Evolutionary conservation across 2,329 filamentous ascomycete genomes (phyloP), one percentile per base, ranked within the genome.

Genomic region (Apiospora aurea): DNA sequence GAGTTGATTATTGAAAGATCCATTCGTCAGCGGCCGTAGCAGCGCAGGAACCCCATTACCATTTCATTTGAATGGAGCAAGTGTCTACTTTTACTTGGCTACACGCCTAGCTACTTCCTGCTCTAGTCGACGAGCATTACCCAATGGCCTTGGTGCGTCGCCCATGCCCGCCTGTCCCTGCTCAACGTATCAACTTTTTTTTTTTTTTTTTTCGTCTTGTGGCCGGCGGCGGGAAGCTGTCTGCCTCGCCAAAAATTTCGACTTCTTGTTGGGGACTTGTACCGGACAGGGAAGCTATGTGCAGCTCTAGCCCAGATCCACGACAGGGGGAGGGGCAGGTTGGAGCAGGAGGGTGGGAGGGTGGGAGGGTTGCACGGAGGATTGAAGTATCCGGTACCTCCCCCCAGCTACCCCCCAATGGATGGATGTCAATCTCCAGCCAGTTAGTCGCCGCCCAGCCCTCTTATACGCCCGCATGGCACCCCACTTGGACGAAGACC

Each of bases 211-310:
- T 41, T 64, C 34, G 18, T 64, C 57, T 49, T 38, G 64, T 29
- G 64, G 70, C 34, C 44, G 49, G 41, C 34, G 53, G 34, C 34
- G 34, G 34, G 71, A 64, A 71, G 71, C 71, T 71, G 66, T 49
- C 44, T 73, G 72, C 73, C 77, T 78, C 78, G 78, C 77, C 78
- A 79, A 80, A 78, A 75, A 72, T 74, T 76, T 77, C 73, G 74
- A 75, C 74, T 75, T 79, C 75, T 80, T 81, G 79, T 80, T 81
- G 79, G 79, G 79, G 79, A 76, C 66, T 68, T 46, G 41, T 44
- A 26, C 41, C 44, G 67, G 53, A 66, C 51, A 69, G 49, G 70
- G 64, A 73, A 70, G 70, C 69, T 57, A 64, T 53, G 53, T 61
- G 70, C 72, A 72, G 66, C 69, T 67, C 38, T 64, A 41, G 68